phyloP scores from a whole-genome alignment of 1,139 yeast genomes.

The Hyphopichia wangnamkhiaoensis region DNA sequence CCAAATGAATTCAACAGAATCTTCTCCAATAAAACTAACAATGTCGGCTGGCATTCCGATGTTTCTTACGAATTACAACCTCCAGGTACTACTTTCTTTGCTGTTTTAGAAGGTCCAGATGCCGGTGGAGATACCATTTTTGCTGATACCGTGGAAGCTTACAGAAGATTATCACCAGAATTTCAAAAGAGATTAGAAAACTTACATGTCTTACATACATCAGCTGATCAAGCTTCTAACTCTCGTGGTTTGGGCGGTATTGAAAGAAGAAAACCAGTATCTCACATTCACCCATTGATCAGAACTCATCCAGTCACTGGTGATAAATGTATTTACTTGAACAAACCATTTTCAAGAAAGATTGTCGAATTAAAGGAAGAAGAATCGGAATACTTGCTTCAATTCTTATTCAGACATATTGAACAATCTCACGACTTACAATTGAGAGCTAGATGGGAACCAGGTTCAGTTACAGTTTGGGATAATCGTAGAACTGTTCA shows the following conservation, averaged over 20 bases:
- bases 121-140: slow-evolving; percentile 72
- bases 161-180: slow-evolving; percentile 58
- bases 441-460: slow-evolving; percentile 59
- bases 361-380: slow-evolving; percentile 58
- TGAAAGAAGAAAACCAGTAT: slow-evolving; percentile 45
- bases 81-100: slow-evolving; percentile 62
- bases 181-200: slow-evolving; percentile 51
- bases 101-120: slow-evolving; percentile 59
- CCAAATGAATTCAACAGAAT: slow-evolving; percentile 25
- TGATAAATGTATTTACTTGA: slow-evolving; percentile 52
- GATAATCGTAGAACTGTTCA: slow-evolving; percentile 46
- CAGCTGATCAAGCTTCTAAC: slow-evolving; percentile 63
- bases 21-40: slow-evolving; percentile 33
- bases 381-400: slow-evolving; percentile 52
- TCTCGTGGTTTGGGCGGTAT: slow-evolving; percentile 40
- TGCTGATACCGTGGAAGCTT: slow-evolving; percentile 61
- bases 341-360: slow-evolving; percentile 54
- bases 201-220: slow-evolving; percentile 60
- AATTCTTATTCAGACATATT: slow-evolving; percentile 50
- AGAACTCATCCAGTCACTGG: slow-evolving; percentile 60
- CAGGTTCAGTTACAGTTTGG: slow-evolving; percentile 56
- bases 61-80: slow-evolving; percentile 69
- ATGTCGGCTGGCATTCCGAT: slow-evolving; percentile 63
- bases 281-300: slow-evolving; percentile 54
- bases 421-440: slow-evolving; percentile 54